Evolutionary conservation across 225 moss, liverwort and hornwort species (phyloP).

Genomic region (Physcomitrellopsis africana): DNA sequence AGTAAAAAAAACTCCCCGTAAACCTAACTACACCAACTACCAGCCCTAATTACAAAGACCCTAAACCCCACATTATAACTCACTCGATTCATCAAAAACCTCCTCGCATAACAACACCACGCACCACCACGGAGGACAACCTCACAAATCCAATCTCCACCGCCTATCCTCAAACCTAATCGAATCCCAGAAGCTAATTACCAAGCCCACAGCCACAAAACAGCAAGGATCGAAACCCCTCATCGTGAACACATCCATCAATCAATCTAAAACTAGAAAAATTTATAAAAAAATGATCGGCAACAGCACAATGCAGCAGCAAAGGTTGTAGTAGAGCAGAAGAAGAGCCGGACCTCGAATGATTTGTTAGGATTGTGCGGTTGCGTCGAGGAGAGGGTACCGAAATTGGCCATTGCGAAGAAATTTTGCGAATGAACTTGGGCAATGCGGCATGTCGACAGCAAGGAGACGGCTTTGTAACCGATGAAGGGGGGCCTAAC

Average conservation of each 20-base stretch:
- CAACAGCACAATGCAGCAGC: background rate
- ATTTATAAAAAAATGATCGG: too few species aligned
- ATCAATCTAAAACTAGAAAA: background rate
- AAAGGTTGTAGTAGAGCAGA: background rate
- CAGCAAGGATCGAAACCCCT: background rate
- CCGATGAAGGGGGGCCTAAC: background rate
- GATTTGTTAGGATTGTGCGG: constrained; percentile 86
- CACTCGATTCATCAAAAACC: background rate
- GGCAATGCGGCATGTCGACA: background rate
- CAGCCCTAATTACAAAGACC: background rate
- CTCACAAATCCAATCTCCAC: constrained; percentile 6
- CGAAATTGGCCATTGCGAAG: constrained; percentile 58
- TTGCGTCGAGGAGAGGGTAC: constrained; percentile 55
- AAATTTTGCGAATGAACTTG: background rate
- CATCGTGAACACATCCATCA: background rate
- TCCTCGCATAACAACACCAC: background rate
- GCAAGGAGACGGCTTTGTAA: background rate
- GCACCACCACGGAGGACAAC: background rate
- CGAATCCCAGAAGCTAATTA: background rate
- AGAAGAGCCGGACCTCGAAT: constrained; percentile 53
- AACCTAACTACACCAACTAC: background rate
- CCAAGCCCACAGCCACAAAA: background rate
- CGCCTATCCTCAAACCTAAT: background rate
- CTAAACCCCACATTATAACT: background rate
- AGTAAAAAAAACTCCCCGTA: background rate